These are phyloP conservation scores for Lachancea waltii DNA, from an alignment of 805 yeast species.

Conservation along the genomic window DNA sequence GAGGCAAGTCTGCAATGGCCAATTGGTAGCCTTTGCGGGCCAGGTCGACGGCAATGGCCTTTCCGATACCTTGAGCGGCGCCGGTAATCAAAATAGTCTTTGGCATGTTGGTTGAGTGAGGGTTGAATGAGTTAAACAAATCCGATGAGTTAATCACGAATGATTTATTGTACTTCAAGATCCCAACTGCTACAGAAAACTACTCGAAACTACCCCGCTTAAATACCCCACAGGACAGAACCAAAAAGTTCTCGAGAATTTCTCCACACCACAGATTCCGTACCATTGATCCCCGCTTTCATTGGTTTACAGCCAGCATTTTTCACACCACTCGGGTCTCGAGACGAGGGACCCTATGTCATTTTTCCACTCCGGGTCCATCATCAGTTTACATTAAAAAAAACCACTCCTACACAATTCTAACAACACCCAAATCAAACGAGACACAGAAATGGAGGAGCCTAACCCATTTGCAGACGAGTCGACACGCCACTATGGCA, in stretches of 20 bases:
- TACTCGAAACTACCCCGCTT: no score
- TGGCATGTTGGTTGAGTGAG: background rate
- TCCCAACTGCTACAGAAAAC: background rate
- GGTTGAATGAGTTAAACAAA: background rate
- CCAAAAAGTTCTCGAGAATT: no score
- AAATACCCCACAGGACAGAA: no score
- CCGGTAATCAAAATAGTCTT: conserved; percentile 72
- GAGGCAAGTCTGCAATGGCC: conserved; percentile 24
- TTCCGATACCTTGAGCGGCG: conserved; percentile 87
- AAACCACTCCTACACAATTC: background rate
- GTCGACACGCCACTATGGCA: background rate
- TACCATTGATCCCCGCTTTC: no score
- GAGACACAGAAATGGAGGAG: conserved; percentile 3
- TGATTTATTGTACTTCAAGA: background rate
- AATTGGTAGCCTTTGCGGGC: conserved; percentile 60
- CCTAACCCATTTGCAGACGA: conserved; percentile 8
- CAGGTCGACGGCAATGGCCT: conserved; percentile 70
- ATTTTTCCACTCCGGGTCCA: background rate
- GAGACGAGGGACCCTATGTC: background rate
- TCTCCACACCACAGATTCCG: no score
- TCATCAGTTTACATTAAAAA: background rate
- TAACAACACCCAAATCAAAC: background rate
- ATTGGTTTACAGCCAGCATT: no score
- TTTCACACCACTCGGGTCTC: no score
- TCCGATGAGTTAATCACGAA: no score